Evolutionary conservation across 495 filamentous ascomycete genomes (phyloP), one percentile per base, ranked within the genome.

Genomic region (Podospora appendiculata): DNA sequence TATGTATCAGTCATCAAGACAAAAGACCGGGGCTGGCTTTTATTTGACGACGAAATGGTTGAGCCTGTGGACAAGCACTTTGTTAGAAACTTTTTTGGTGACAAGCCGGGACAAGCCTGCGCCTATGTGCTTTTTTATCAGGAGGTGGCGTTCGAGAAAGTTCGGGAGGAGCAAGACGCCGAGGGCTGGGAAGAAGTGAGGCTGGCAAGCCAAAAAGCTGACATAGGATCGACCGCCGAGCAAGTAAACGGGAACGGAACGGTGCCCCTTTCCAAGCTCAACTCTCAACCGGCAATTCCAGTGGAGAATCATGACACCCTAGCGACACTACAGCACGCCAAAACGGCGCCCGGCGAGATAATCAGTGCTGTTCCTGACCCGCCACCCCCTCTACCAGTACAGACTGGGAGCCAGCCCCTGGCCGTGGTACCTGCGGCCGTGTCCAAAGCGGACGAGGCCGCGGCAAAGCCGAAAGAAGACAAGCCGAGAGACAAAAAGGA

Each of bases 1-100:
- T 98, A 98, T 58, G 91, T 98, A 35, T 86, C 90, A 8, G 91
- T 98, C 33, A 93, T 98, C 74, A 98, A 98, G 67, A 98, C 93
- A 1, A 83, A 95, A 63, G 92, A 97, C 63, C 81, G 88, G 17
- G 93, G 93, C 25, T 98, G 93, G 93, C 65, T 98, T 49, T 71
- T 98, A 4, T 98, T 98, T 56, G 93, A 98, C 58, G 93, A 98
- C 65, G 93, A 98, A 72, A 86, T 97, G 79, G 93, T 98, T 11
- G 93, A 97, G 63, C 93, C 94, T 0, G 93, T 98, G 6, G 90
- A 96, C 62, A 96, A 96, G 64, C 84, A 83, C 61, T 98, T 93
- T 63, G 94, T 98, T n/a, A 79, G 83, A 48, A 97, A 95, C 63
- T 98, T 97, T 71, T 98, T 98, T 62, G 93, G 93, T 25, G 93